Evolutionary conservation across 768 basidiomycete species (phyloP), one percentile per base, ranked within the genome.

Genomic region (Kwoniella shandongensis): DNA sequence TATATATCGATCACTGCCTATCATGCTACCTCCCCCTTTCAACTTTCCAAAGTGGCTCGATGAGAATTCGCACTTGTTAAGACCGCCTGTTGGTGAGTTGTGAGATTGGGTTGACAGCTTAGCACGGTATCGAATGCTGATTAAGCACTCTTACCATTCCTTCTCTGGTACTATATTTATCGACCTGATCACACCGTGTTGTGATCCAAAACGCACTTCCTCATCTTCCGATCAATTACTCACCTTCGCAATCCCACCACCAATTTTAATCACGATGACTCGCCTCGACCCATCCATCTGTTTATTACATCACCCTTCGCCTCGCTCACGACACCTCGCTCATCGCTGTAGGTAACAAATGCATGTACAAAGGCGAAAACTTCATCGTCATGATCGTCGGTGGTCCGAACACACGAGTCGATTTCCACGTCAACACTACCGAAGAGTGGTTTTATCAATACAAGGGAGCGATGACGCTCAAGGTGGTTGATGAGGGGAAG

Each of bases 381-480:
- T 94, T 88, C 69, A 83, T 89, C 40, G 86, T 94, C n/a, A 98
- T 99, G 94, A 89, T 83, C 5, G 85, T 98, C 22, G 93, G 96
- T 8, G 96, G 94, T 0, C 94, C 94, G 0, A 99, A 99, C 73
- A 86, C 90, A 73, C 80, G 94, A 36, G 88, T 88, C 51, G 93
- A 96, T 77, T 97, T 91, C 70, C 94, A 98, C 76, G 79, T 96
- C 40, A 98, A 97, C 74, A 86, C 96, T 78, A 97, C 93, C 0
- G 91, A 96, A 88, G 94, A 98, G 78, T 97, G 92, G 93, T 98
- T 97, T 77, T 97, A 92, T 77, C 94, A 99, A 73, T 81, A 93
- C 80, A 91, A 92, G 75, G 94, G 94, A 2, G 84, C 82, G 1
- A 97, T 98, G 92, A 79, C 90, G 1, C 80, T 99, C 20, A 85